Conservation (phyloP, 768 basidiomycete genomes). For the Hypholoma sublateritium region DNA sequence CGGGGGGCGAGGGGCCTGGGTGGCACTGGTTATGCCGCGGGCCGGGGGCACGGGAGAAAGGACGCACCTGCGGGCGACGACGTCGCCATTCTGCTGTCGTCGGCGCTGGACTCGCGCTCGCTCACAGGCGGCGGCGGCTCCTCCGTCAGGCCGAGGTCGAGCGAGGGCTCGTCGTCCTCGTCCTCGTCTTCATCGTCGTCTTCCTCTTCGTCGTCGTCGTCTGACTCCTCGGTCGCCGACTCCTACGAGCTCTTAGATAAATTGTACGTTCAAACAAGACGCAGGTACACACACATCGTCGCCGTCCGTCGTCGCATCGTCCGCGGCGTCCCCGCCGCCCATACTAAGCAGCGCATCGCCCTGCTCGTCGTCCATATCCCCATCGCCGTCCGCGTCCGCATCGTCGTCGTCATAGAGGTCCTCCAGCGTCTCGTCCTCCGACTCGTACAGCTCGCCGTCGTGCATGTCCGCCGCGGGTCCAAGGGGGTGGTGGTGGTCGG, state of each 20-base stretch:
- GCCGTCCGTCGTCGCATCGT: conserved; percentile 65
- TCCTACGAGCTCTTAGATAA: conserved; percentile 28
- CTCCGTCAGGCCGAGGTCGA: conserved; percentile 26
- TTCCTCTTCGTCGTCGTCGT: conserved; percentile 36
- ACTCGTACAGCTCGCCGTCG: conserved; percentile 31
- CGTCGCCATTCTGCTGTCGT: conserved; percentile 14
- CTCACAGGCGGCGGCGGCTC: conserved; percentile 20
- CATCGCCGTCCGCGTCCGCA: conserved; percentile 40
- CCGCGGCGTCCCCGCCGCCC: conserved; percentile 40
- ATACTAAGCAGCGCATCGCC: conserved; percentile 28
- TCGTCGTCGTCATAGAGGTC: conserved; percentile 46
- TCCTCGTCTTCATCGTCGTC: conserved; percentile 27
- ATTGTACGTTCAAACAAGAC: not conserved
- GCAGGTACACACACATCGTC: conserved; percentile 59
- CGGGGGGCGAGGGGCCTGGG: conserved; percentile 19
- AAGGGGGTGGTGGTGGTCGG: conserved; percentile 1
- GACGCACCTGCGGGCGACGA: conserved; percentile 15
- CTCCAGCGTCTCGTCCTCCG: conserved; percentile 47
- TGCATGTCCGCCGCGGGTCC: not conserved
- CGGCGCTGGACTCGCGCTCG: conserved; percentile 17
- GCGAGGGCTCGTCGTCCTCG: conserved; percentile 24
- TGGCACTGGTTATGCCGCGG: not conserved
- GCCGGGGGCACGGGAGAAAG: not conserved
- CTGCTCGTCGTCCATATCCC: conserved; percentile 29
- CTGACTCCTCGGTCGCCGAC: conserved; percentile 59